Conservation (phyloP, 1,139 yeast species). For the Hyphopichia wangnamkhiaoensis region DNA sequence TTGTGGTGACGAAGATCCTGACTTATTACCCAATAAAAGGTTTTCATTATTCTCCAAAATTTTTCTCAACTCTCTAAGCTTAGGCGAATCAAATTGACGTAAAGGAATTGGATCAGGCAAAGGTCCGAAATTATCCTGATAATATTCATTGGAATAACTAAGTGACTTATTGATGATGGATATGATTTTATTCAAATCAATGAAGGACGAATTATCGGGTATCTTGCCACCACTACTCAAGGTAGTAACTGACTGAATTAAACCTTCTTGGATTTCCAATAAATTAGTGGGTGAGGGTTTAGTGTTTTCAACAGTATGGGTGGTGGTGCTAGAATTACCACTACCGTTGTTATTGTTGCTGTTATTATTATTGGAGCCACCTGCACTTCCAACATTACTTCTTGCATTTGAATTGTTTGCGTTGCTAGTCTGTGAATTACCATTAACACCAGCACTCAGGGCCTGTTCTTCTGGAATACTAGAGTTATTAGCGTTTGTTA, state of each 20-base stretch:
- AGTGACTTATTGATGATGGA: conserved; percentile 35
- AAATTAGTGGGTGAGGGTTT: conserved; percentile 28
- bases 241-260: conserved; percentile 23
- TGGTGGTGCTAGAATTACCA: neutral
- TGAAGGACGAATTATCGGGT: conserved; percentile 10
- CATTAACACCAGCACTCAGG: no score
- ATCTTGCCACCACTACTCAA: conserved; percentile 13
- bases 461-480: conserved; percentile 11
- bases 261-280: conserved; percentile 21
- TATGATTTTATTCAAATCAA: conserved; percentile 33
- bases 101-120: conserved; percentile 63
- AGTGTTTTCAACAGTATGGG: neutral
- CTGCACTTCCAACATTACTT: conserved; percentile 9
- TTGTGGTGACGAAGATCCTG: neutral
- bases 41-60: conserved; percentile 48
- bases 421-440: no score
- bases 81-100: conserved; percentile 86
- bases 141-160: conserved; percentile 33
- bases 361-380: conserved; percentile 15
- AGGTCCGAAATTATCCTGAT: conserved; percentile 61
- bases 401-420: conserved; percentile 12
- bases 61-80: conserved; percentile 61
- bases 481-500: conserved; percentile 5
- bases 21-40: conserved; percentile 9
- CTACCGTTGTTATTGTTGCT: conserved; percentile 2